A percentile compares a stretch with the other conserved stretches of the same genome.
These are phyloP conservation scores for Nematodospora anomalae DNA, from an alignment of 1,139 yeast genomes.

Conservation along the genomic window DNA sequence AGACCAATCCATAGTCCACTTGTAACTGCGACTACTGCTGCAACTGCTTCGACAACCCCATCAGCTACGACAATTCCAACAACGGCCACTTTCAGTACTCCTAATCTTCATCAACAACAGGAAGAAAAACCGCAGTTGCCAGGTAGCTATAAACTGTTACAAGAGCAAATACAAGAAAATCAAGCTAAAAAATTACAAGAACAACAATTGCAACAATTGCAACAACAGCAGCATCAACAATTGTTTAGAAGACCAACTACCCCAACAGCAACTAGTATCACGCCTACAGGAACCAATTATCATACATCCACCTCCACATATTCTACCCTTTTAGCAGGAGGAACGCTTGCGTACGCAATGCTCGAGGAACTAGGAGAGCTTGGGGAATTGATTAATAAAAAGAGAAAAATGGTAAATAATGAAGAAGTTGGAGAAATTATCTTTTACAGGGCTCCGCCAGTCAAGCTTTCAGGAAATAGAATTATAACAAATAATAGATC, in stretches of 20 bases:
- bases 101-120: conserved; percentile 1
- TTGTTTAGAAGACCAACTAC: conserved; percentile 22
- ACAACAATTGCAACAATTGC: conserved; percentile 24
- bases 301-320: conserved; percentile 37
- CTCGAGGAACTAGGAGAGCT: conserved; percentile 21
- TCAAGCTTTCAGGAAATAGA: conserved; percentile 50
- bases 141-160: conserved; percentile 18
- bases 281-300: conserved; percentile 22
- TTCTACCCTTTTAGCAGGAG: conserved; percentile 41
- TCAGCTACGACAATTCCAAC: conserved; percentile 4
- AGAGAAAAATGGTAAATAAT: conserved; percentile 23
- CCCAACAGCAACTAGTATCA: conserved; percentile 22
- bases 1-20: conserved; percentile 9
- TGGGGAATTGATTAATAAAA: conserved; percentile 24
- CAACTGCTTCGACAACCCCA: conserved; percentile 6
- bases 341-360: conserved; percentile 37
- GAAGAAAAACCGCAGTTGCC: conserved; percentile 18
- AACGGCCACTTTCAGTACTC: conserved; percentile 3
- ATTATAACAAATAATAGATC: conserved; percentile 30
- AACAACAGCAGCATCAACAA: conserved; percentile 22
- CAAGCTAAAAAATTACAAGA: conserved; percentile 22
- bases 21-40: conserved; percentile 8
- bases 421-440: conserved; percentile 44
- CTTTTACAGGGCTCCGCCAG: conserved; percentile 85
- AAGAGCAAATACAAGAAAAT: conserved; percentile 18